phyloP scores from a whole-genome alignment of 768 basidiomycete genomes.

The Kwoniella sp. region DNA sequence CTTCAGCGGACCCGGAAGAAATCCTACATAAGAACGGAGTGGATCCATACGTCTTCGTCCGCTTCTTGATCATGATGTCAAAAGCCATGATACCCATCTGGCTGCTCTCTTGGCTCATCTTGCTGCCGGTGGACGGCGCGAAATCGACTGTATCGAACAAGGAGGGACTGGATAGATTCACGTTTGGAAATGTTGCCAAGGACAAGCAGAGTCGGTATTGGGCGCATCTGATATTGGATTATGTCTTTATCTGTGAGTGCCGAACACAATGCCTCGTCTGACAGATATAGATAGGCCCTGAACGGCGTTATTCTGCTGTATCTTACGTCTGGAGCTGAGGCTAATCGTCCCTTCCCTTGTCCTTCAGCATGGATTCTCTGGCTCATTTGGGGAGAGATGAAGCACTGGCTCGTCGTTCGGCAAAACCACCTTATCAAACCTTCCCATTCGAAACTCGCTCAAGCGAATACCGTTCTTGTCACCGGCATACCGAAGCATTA shows the following conservation, averaged over 20 bases:
- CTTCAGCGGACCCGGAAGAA: slow-evolving; percentile 60
- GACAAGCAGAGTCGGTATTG: slow-evolving; percentile 66
- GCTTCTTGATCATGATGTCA: slow-evolving; percentile 81
- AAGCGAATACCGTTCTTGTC: slow-evolving; percentile 86
- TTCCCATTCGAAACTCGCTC: slow-evolving; percentile 72
- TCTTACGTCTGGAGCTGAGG: too few species aligned
- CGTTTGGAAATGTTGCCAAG: slow-evolving; percentile 73
- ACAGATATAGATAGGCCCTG: too few species aligned
- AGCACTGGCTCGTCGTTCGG: slow-evolving; percentile 73
- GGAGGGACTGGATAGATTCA: slow-evolving; percentile 69
- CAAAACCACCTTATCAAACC: slow-evolving; percentile 79
- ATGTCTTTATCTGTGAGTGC: slow-evolving; percentile 72
- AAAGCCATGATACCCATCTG: slow-evolving; percentile 85
- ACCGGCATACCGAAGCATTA: slow-evolving; percentile 83
- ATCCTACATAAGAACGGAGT: slow-evolving; percentile 52
- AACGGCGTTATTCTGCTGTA: too few species aligned
- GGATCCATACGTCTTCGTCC: slow-evolving; percentile 92
- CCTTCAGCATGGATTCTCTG: slow-evolving; percentile 77
- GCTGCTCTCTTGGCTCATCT: slow-evolving; percentile 81
- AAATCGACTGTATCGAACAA: slow-evolving; percentile 61
- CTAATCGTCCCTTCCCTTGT: neutral
- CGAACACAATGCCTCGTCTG: neutral
- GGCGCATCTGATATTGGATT: slow-evolving; percentile 77
- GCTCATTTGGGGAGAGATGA: slow-evolving; percentile 79
- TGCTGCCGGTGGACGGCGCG: slow-evolving; percentile 71